Conservation (phyloP, 345 rosid genomes). For the Arabis alpina region DNA sequence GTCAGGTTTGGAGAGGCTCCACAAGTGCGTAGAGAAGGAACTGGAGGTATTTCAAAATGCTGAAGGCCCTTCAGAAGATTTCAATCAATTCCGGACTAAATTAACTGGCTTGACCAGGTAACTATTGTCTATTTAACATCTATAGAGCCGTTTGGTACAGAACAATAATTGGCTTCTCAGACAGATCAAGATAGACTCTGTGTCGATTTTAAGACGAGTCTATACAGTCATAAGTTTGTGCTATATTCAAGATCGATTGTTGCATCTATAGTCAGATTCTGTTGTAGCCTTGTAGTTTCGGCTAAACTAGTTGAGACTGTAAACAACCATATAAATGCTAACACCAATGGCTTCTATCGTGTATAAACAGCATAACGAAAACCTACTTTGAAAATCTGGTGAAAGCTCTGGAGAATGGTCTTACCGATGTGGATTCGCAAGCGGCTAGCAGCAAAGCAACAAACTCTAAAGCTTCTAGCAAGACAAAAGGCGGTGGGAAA, state of each 20-base stretch:
- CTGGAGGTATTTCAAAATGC: constrained; percentile 15
- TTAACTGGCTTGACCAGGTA: constrained; percentile 84
- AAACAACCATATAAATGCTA: constrained; percentile 26
- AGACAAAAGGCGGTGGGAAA: constrained; percentile 35
- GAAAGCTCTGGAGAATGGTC: constrained; percentile 82
- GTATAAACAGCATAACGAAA: constrained; percentile 70
- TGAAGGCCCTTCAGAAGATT: constrained; percentile 53
- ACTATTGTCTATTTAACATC: not conserved
- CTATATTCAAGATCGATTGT: not conserved
- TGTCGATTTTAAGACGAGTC: constrained; percentile 9
- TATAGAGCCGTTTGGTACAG: not conserved
- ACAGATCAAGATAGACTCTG: not conserved
- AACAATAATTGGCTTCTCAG: constrained; percentile 3
- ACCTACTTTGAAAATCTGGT: constrained; percentile 85
- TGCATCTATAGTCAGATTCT: constrained; percentile 9
- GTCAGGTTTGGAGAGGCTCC: constrained; percentile 47
- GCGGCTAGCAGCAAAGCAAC: constrained; percentile 40
- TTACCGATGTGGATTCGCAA: constrained; percentile 60
- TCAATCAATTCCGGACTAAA: constrained; percentile 72
- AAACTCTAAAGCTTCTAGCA: constrained; percentile 35
- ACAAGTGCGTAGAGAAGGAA: constrained; percentile 42
- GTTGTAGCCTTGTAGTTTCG: not conserved
- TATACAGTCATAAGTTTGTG: constrained; percentile 1
- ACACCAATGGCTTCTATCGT: constrained; percentile 14
- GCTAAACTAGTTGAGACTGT: constrained; percentile 5